Evolutionary conservation across 106 monocot species (phyloP).

Genomic region (Dioscorea zingiberensis): DNA sequence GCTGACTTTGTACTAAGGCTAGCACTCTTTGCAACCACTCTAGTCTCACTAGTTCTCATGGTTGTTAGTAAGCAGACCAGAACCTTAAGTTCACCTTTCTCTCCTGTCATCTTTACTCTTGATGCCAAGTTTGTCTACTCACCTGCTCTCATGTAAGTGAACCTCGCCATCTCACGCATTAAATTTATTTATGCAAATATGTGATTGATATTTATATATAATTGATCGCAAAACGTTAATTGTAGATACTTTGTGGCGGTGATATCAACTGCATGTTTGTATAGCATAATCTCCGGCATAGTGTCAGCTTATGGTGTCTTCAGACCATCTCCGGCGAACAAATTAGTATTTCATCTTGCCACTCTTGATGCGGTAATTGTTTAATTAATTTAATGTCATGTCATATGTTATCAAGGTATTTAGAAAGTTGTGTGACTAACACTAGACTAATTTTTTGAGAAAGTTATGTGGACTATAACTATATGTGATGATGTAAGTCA

Average conservation of each 20-base stretch:
- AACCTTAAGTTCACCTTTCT: background rate
- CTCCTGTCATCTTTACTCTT: background rate
- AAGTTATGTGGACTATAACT: background rate
- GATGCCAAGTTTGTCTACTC: constrained; percentile 56
- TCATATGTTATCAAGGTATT: background rate
- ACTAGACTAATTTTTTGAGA: background rate
- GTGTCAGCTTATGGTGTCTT: constrained; percentile 5
- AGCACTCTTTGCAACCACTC: constrained; percentile 24
- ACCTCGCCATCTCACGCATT: too few relatives aligned
- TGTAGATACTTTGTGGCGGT: constrained; percentile 16
- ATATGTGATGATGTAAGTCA: background rate
- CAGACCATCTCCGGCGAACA: constrained; percentile 12
- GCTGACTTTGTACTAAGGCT: constrained; percentile 28
- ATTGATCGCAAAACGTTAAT: background rate
- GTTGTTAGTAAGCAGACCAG: constrained; percentile 37
- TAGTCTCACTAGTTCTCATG: constrained; percentile 25
- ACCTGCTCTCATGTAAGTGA: constrained; percentile 47
- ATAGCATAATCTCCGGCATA: constrained; percentile 9
- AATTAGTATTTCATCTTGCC: constrained; percentile 13
- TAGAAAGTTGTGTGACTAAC: background rate
- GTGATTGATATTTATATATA: background rate
- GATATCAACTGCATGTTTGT: constrained; percentile 6
- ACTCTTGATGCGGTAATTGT: constrained; percentile 15
- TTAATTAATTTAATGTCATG: background rate
- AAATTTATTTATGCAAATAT: background rate